Evolutionary conservation across 305 asterid species (phyloP).

Genomic region (Fraxinus platypoda): DNA sequence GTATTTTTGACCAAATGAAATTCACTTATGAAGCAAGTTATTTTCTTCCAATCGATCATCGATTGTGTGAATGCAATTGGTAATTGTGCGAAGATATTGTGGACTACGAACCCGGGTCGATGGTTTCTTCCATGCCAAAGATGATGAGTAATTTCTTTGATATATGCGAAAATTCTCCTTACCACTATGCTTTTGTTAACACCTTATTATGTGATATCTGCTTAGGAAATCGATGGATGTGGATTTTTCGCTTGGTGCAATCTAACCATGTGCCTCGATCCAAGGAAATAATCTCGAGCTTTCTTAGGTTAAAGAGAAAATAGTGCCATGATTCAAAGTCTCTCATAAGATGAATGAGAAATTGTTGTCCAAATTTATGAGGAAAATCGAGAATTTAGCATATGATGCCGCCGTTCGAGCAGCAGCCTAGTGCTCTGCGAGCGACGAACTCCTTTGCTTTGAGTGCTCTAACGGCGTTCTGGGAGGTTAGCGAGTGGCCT

Average conservation of each 20-base stretch:
- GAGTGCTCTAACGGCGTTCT: too few relatives aligned
- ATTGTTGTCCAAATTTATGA: background rate
- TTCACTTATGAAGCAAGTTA: background rate
- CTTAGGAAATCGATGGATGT: background rate
- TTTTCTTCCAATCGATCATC: background rate
- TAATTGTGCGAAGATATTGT: background rate
- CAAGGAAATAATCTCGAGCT: background rate
- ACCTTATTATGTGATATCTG: background rate
- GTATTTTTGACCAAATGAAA: background rate
- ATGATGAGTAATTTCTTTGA: background rate
- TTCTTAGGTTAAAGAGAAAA: background rate
- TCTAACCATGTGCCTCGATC: background rate
- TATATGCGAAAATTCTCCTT: background rate
- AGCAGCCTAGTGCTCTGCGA: too few relatives aligned
- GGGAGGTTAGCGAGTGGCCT: background rate
- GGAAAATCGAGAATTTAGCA: background rate
- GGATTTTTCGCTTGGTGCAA: background rate
- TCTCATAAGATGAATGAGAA: background rate
- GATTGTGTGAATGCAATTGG: background rate
- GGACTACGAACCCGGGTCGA: background rate
- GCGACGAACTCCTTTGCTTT: too few relatives aligned
- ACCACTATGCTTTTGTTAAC: too few relatives aligned
- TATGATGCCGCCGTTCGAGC: too few relatives aligned
- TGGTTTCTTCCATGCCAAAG: background rate
- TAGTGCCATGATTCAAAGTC: background rate